Evolutionary conservation across 768 basidiomycete genomes (phyloP), one percentile per base, ranked within the genome.

Genomic region (Amyloporia xantha): DNA sequence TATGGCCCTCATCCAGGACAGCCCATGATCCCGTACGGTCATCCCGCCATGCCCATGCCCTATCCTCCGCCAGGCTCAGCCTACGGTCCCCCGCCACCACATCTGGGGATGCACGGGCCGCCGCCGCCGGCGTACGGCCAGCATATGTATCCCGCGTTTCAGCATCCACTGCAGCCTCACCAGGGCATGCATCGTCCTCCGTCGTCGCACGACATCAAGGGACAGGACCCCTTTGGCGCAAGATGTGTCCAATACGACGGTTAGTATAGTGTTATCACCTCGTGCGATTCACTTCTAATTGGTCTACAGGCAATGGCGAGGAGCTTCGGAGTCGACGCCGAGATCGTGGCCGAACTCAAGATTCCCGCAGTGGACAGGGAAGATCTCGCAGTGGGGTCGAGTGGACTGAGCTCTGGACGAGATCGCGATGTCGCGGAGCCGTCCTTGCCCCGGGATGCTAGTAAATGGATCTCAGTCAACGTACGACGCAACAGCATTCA

Each of bases 191-290:
- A 47, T 2, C 52, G 59, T 10, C 64, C 63, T 12, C 59, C 59
- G 5, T 51, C 61, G 25, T 58, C 63, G 13, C 58, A 66, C 20
- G 59, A 76, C 48, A 76, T 81, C 57, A 86, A 81, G 60, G 88
- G 86, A 43, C 79, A 82, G 55, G 90, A 91, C 60, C 90, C 90
- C 3, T 77, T n/a, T 84, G 51, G 77, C 81, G 5, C 82, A 87
- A 54, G 86, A 92, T 64, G 77, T 91, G 74, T 84, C 86, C 43
- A 81, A 76, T 61, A 76, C 84, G 5, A 78, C 78, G 54, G 80
- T 78, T 56, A 40, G 66, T 60, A 40, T 33, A 28, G 50, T 19
- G 24, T 4, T 44, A 38, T 25, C 12, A 17, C 28, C 33, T 24
- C 27, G 40, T 28, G 15, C 44, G 15, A 23, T 27, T 33, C 6